Evolutionary conservation across 1,284 basidiomycete genomes (phyloP).

Genomic region (Boletus hoseneyae): DNA sequence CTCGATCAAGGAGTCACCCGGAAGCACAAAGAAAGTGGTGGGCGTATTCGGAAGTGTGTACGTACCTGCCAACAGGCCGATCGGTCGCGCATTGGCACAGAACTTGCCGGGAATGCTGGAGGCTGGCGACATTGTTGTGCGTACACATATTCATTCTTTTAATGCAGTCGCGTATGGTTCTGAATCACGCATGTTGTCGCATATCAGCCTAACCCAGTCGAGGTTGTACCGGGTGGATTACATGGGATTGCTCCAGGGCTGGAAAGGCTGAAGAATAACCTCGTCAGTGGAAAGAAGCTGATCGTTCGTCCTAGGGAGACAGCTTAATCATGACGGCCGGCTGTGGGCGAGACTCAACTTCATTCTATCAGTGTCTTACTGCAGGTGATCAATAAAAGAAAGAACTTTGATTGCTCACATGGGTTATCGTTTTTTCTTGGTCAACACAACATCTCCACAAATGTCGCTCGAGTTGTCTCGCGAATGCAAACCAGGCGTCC

Average conservation of each 20-base stretch:
- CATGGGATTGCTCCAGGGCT: slow-evolving; percentile 17
- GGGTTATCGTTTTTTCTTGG: no score
- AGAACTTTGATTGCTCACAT: no score
- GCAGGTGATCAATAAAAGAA: no score
- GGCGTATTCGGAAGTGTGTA: slow-evolving; percentile 11
- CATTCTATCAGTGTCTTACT: no score
- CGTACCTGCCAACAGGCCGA: slow-evolving; percentile 8
- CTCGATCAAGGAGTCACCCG: slow-evolving; percentile 10
- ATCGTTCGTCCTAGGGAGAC: slow-evolving; percentile 20
- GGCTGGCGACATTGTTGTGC: slow-evolving; percentile 23
- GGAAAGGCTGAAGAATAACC: slow-evolving; percentile 25
- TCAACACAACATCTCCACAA: no score
- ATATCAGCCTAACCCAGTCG: slow-evolving; percentile 22
- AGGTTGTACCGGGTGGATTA: slow-evolving; percentile 25
- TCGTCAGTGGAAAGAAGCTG: slow-evolving; percentile 24
- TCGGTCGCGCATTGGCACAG: slow-evolving; percentile 16
- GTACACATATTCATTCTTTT: background rate
- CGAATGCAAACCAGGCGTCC: slow-evolving; percentile 41
- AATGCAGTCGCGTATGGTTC: background rate
- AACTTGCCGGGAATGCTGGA: slow-evolving; percentile 17
- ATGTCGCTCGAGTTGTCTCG: slow-evolving; percentile 15
- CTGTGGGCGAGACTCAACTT: background rate
- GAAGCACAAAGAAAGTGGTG: slow-evolving; percentile 19
- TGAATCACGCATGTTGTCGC: background rate
- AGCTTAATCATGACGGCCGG: background rate